Percentiles rank a stretch among this genome's conserved stretches.
Conservation (phyloP, 1,284 basidiomycete genomes). For the Malassezia caprae region DNA sequence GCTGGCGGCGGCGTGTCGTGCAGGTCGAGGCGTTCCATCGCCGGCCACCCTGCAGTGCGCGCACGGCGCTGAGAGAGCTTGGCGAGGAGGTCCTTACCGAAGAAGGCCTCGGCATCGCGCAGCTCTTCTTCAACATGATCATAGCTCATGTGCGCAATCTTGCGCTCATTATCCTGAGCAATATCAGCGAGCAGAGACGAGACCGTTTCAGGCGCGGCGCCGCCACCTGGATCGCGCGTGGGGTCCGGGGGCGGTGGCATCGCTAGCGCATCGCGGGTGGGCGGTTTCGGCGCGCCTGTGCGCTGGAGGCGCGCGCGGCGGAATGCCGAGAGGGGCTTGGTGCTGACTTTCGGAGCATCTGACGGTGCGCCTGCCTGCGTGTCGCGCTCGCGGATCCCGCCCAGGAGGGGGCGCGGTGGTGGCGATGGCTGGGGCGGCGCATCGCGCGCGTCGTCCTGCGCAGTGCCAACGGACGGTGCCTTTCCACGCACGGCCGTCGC, state of each 20-base stretch:
- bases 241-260: slow-evolving; percentile 16
- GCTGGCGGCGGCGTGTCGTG: neutral
- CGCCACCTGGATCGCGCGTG: slow-evolving; percentile 35
- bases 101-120: slow-evolving; percentile 28
- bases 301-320: slow-evolving; percentile 25
- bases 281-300: neutral
- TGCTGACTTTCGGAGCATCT: neutral
- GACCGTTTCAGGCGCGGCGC: slow-evolving; percentile 30
- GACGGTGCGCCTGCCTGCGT: neutral
- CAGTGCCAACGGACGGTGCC: neutral
- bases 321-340: slow-evolving; percentile 39
- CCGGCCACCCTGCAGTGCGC: neutral
- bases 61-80: slow-evolving; percentile 21
- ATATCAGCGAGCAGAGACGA: slow-evolving; percentile 24
- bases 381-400: slow-evolving; percentile 8
- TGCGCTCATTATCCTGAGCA: slow-evolving; percentile 30
- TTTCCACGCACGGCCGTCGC: slow-evolving; percentile 24
- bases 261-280: neutral
- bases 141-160: slow-evolving; percentile 32
- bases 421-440: neutral
- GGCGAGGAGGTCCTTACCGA: slow-evolving; percentile 34
- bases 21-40: neutral
- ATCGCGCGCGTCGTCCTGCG: neutral
- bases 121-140: slow-evolving; percentile 30
- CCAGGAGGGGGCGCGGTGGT: slow-evolving; percentile 4